Percentiles rank a stretch among this genome's conserved stretches.
Conservation (phyloP, 176 grass and related monocot species). For the Zoysia japonica region DNA sequence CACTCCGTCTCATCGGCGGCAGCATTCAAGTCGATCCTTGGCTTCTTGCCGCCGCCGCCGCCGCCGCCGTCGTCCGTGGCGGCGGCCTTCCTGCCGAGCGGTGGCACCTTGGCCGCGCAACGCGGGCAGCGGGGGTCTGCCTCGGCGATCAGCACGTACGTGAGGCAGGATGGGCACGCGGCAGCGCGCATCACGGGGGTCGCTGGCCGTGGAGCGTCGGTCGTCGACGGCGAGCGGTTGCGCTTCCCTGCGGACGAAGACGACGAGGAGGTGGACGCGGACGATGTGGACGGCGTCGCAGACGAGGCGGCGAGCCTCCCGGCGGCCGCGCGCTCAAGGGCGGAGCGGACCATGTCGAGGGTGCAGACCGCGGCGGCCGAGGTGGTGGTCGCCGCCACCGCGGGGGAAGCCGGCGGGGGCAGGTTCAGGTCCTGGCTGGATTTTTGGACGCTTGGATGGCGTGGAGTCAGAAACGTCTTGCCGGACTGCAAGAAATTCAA, state of each 20-base stretch:
- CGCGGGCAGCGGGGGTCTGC: constrained; percentile 60
- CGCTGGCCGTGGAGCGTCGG: neutral
- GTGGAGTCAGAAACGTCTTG: constrained; percentile 53
- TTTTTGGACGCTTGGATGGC: neutral
- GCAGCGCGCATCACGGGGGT: constrained; percentile 37
- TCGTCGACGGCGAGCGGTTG: constrained; percentile 22
- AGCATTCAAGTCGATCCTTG: constrained; percentile 57
- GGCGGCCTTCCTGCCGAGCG: constrained; percentile 7
- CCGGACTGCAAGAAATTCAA: constrained; percentile 42
- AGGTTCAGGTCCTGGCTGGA: constrained; percentile 51
- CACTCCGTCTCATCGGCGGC: constrained; percentile 51
- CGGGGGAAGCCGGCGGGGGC: neutral
- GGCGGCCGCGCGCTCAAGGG: constrained; percentile 45
- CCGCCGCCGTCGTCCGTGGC: neutral
- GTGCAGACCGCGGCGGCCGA: constrained; percentile 47
- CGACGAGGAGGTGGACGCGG: constrained; percentile 39
- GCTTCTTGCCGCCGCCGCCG: constrained; percentile 43
- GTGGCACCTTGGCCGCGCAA: constrained; percentile 47
- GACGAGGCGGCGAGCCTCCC: neutral
- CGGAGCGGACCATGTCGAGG: constrained; percentile 59
- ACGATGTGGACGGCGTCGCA: constrained; percentile 1
- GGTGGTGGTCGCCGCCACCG: neutral
- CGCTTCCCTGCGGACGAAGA: constrained; percentile 52
- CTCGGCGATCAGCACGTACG: constrained; percentile 64
- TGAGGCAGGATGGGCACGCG: constrained; percentile 68